These are phyloP conservation scores for Discostella stelligera DNA, from an alignment of 352 stramenopile genomes.

Conservation along the genomic window DNA sequence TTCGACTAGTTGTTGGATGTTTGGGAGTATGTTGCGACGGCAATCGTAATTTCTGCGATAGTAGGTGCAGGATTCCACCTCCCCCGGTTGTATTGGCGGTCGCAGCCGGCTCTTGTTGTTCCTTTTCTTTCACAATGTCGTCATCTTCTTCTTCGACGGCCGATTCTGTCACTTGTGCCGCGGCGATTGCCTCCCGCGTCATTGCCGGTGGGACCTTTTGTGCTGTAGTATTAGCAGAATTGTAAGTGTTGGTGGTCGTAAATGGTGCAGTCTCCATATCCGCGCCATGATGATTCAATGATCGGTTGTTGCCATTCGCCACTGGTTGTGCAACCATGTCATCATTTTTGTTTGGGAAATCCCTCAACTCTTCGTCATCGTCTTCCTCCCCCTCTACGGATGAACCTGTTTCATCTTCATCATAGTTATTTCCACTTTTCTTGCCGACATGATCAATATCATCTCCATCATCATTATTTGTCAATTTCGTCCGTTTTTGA, in stretches of 20 bases:
- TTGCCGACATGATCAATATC: constrained; percentile 20
- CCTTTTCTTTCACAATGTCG: constrained; percentile 8
- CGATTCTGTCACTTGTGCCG: constrained; percentile 3
- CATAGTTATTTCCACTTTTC: constrained; percentile 8
- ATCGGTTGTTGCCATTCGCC: neutral
- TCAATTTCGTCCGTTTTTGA: constrained; percentile 13
- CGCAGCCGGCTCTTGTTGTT: neutral
- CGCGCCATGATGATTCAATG: neutral
- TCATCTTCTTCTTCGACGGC: neutral
- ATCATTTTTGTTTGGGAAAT: neutral
- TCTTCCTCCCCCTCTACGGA: constrained; percentile 29
- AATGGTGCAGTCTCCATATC: neutral
- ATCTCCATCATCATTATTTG: constrained; percentile 8
- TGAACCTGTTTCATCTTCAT: constrained; percentile 2
- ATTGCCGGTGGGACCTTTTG: constrained; percentile 12
- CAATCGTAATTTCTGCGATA: constrained; percentile 18
- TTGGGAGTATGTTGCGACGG: constrained; percentile 41
- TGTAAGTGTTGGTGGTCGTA: neutral
- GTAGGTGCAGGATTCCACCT: neutral
- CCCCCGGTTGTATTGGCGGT: neutral
- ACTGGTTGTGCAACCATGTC: neutral
- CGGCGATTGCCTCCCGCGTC: constrained; percentile 16
- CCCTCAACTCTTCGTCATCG: constrained; percentile 14
- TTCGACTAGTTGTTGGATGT: neutral
- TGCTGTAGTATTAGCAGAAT: neutral